Base-by-base conservation (phyloP, 768 basidiomycete genomes). In the Boletus reticulatus region DNA sequence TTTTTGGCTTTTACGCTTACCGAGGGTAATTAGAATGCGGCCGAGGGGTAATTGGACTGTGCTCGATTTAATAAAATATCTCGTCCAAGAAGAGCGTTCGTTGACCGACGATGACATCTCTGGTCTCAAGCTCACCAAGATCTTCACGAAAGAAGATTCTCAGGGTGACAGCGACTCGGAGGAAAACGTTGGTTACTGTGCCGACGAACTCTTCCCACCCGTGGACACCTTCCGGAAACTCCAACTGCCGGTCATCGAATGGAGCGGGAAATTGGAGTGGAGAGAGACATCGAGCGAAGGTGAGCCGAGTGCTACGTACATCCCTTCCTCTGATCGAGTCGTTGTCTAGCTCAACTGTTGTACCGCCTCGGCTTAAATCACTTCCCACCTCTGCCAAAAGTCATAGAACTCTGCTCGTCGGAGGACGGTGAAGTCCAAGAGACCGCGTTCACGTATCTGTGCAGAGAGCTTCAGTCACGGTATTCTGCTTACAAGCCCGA, bases 141-240 rank as follows among this genome's bases (percentile, higher is more conserved):
- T 52, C 17, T 52, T 52, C 36, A 38, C 8, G 64, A 77, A 20
- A 57, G 32, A 56, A 39, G 13, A 3, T 13, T 50, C 6, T 6
- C 17, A 13, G 17, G 20, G 17, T 59, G 61, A 48, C 57, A 49
- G 59, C 39, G n/a, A n/a, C n/a, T n/a, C n/a, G n/a, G 57, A 64
- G 47, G 79, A 79, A 57, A 62, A 69, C 3, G 61, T 64, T 17
- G 75, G 89, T n/a, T 80, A 74, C 60, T 82, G 77, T 50, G 89
- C 92, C 0, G 72, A 78, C 24, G 82, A 91, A 57, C 76, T 98
- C 11, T 96, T 94, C 66, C 94, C 96, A 64, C 95, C 96, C 1
- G 57, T 81, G 0, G 82, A 86, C 34, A 74, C 77, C 3, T 83
- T 94, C 53, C 79, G 88, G 12, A 74, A 80, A 43, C 75, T 98